phyloP scores from a whole-genome alignment of 2,329 filamentous ascomycete species.

The Coccinonectria pachysandricola region DNA sequence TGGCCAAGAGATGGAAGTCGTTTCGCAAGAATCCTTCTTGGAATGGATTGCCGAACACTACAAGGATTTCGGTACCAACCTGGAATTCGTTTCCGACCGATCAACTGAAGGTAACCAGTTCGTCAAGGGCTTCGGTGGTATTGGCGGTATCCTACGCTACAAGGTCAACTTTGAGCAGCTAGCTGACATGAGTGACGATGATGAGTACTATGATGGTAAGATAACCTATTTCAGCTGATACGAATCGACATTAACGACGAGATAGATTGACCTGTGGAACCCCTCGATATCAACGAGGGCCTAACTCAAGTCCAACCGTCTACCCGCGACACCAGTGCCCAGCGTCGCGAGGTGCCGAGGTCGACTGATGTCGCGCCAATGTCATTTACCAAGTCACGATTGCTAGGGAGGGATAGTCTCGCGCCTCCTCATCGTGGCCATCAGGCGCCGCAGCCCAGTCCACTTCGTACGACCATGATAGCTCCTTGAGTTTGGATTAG shows the following conservation, averaged over 20 bases:
- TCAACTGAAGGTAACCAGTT: slow-evolving; percentile 99
- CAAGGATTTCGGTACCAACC: slow-evolving; percentile 89
- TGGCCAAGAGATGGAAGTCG: slow-evolving; percentile 93
- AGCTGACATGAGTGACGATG: slow-evolving; percentile 83
- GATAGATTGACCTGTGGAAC: slow-evolving; percentile 77
- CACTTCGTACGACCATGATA: slow-evolving; percentile 59
- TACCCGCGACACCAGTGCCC: slow-evolving; percentile 32
- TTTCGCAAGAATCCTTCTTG: slow-evolving; percentile 83
- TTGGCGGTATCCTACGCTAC: slow-evolving; percentile 94
- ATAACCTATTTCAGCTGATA: slow-evolving; percentile 1
- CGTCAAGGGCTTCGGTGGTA: slow-evolving; percentile 98
- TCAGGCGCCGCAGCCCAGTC: slow-evolving; percentile 52
- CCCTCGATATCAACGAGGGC: slow-evolving; percentile 85
- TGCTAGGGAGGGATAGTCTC: slow-evolving; percentile 37
- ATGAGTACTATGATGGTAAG: slow-evolving; percentile 77
- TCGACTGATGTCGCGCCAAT: slow-evolving; percentile 35
- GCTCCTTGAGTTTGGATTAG: slow-evolving; percentile 40
- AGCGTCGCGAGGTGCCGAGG: slow-evolving; percentile 29
- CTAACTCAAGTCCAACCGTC: slow-evolving; percentile 51
- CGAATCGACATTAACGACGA: slow-evolving; percentile 4
- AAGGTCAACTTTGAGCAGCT: slow-evolving; percentile 99
- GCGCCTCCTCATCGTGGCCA: slow-evolving; percentile 32
- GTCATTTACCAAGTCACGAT: slow-evolving; percentile 35
- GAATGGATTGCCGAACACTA: slow-evolving; percentile 99
- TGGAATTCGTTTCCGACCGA: slow-evolving; percentile 96